Conservation (phyloP, 495 filamentous ascomycete genomes). For the Annulohypoxylon stygium region DNA sequence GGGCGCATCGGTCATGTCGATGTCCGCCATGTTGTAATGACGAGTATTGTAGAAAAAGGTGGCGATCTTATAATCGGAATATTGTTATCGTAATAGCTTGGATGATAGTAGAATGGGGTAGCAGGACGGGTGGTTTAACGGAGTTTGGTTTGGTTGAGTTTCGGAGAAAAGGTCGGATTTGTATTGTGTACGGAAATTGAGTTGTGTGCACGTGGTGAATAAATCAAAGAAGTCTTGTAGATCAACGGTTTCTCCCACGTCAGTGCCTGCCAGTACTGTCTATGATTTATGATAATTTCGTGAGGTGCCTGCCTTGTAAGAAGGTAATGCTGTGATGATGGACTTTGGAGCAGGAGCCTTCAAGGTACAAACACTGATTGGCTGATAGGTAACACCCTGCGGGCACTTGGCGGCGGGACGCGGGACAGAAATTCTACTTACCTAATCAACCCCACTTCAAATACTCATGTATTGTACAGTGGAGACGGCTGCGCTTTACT, state of each 20-base stretch:
- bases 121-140: background rate
- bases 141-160: background rate
- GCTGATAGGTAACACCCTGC: too few relatives aligned
- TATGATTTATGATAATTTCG: background rate
- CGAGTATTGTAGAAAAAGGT: background rate
- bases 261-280: background rate
- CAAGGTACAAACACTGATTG: constrained; percentile 23
- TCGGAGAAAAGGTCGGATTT: constrained; percentile 2
- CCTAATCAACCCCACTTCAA: too few relatives aligned
- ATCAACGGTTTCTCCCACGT: background rate
- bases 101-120: background rate
- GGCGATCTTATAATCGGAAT: background rate
- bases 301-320: background rate
- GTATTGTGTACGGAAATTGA: background rate
- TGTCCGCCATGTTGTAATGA: constrained; percentile 81
- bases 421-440: background rate
- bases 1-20: constrained; percentile 95
- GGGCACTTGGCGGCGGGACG: background rate
- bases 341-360: background rate
- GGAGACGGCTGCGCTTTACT: too few relatives aligned
- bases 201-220: background rate
- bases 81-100: constrained; percentile 11
- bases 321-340: background rate
- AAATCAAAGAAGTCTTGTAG: background rate
- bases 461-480: too few relatives aligned